phyloP scores from a whole-genome alignment of 2,329 filamentous ascomycete species.

The Arthroderma sp. region DNA sequence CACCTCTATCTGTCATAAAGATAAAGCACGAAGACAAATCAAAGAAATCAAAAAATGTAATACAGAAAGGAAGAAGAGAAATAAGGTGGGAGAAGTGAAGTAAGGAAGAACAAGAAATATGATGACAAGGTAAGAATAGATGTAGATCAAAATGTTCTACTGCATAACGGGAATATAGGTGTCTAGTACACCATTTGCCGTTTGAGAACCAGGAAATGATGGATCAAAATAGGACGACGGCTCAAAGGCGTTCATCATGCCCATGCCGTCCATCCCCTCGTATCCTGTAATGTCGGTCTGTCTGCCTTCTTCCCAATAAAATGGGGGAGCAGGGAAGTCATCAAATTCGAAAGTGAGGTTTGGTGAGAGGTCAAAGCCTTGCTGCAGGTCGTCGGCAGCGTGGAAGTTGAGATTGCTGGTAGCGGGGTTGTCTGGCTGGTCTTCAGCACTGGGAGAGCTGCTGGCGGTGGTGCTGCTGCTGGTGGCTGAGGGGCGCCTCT shows the following conservation, averaged over 20 bases:
- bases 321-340: conserved; percentile 8
- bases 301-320: conserved; percentile 6
- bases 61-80: conserved; percentile 6
- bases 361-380: conserved; percentile 1
- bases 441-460: conserved; percentile 1
- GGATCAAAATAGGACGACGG: conserved; percentile 18
- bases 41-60: background rate
- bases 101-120: conserved; percentile 14
- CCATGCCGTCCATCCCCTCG: conserved; percentile 16
- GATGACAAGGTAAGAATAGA: conserved; percentile 13
- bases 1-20: background rate
- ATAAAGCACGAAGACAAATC: conserved; percentile 1
- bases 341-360: conserved; percentile 12
- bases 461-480: conserved; percentile 13
- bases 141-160: conserved; percentile 14
- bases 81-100: conserved; percentile 13
- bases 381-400: conserved; percentile 1
- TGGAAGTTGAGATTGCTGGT: conserved; percentile 1
- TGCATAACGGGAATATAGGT: conserved; percentile 24
- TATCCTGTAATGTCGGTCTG: conserved; percentile 12
- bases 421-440: background rate
- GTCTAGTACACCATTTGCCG: conserved; percentile 21
- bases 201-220: conserved; percentile 16
- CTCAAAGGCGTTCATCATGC: conserved; percentile 21
- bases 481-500: conserved; percentile 5